A percentile compares a stretch with the other conserved stretches of the same genome.
Evolutionary conservation across 2,329 filamentous ascomycete genomes (phyloP).

Genomic region (Colletotrichum sp.): DNA sequence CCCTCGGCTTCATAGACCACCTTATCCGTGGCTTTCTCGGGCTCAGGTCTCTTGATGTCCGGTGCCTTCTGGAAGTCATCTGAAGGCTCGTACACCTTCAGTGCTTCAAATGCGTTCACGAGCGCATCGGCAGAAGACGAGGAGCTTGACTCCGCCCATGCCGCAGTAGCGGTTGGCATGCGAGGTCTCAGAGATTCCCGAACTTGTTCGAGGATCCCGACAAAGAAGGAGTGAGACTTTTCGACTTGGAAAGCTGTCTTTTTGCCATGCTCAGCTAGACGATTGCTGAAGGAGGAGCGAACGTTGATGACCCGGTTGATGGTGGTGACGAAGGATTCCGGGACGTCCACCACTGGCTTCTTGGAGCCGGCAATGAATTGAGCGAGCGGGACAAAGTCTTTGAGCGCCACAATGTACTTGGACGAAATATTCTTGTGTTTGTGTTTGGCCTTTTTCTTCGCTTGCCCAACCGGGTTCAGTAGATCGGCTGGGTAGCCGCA

Average conservation of each 20-base stretch:
- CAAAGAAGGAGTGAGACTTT: background rate
- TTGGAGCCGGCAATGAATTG: background rate
- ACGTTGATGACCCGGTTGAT: background rate
- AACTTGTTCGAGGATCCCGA: background rate
- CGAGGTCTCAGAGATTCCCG: background rate
- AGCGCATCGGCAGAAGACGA: background rate
- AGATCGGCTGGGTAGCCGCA: background rate
- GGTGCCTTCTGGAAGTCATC: background rate
- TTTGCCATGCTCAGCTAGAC: background rate
- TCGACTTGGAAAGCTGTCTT: background rate
- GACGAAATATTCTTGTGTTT: background rate
- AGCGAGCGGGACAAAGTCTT: background rate
- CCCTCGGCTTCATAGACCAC: background rate
- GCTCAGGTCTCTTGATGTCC: background rate
- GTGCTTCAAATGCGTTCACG: background rate
- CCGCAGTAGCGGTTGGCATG: background rate
- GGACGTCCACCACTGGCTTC: background rate
- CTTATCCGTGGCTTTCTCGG: background rate
- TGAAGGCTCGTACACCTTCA: background rate
- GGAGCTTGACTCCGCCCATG: background rate
- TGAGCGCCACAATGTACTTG: background rate
- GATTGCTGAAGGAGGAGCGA: background rate
- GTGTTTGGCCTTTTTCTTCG: background rate
- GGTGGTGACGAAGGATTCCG: background rate
- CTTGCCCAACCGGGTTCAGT: background rate